Evolutionary conservation across 2,329 filamentous ascomycete species (phyloP), one percentile per base, ranked within the genome.

Genomic region (Zarea fungicola): DNA sequence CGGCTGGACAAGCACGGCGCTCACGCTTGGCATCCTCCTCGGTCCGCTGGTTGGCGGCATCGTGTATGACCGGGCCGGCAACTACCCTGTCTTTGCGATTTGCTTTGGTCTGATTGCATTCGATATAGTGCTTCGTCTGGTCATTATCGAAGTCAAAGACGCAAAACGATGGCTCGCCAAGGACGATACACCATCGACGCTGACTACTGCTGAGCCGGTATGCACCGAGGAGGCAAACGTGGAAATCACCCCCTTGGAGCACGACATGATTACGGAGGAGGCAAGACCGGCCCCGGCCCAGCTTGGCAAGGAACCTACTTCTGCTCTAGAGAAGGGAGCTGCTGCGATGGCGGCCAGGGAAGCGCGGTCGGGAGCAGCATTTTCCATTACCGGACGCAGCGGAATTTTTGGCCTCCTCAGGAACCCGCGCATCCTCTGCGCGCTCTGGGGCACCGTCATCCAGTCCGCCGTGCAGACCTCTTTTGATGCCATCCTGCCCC

Each of bases 51-150:
- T 67, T 2, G 65, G 65, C 13, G 65, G 65, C 28, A 52, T 67
- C 4, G 62, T 66, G 3, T 67, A 65, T 37, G 56, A 57, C 16
- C 56, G 56, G 16, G 62, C 58, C 3, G 64, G 62, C 3, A 67
- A 67, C 49, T 65, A 64, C 49, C 45, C 62, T 14, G 62, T 67
- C 21, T 67, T 64, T 51, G 58, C 59, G 22, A 65, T 67, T 59
- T 67, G 64, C 42, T 67, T 67, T 45, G 64, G 61, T 8, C 54
- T 67, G 2, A 55, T 67, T 26, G 60, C 57, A 3, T 59, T 60
- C 6, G 65, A 67, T 7, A 62, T 66, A 42, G 42, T 54, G 2
- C 49, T 67, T n/a, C 62, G 65, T 22, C 48, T 67, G 6, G 41
- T 54, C 35, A 60, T 67, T 21, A 59, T 67, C 32, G 65, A 67